phyloP scores from a whole-genome alignment of 108 stramenopile species.

The Pelagomonas calceolata region DNA sequence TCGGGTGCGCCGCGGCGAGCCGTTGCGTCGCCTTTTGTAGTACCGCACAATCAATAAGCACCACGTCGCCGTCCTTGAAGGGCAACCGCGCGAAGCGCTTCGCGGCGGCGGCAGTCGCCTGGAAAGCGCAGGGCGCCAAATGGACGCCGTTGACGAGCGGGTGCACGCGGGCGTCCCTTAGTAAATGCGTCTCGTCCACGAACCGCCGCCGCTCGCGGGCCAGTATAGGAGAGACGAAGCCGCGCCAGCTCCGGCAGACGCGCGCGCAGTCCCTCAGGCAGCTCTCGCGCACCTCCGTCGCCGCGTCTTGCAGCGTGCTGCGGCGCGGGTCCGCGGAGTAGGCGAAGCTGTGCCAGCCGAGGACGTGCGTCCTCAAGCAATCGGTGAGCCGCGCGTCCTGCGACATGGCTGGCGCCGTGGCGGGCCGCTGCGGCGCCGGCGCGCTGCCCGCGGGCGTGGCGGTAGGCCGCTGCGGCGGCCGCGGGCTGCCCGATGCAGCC shows the following conservation, averaged over 20 bases:
- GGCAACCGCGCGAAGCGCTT: background rate
- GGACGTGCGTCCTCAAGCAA: background rate
- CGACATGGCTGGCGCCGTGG: background rate
- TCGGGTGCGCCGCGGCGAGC: background rate
- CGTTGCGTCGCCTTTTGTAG: background rate
- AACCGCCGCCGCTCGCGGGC: background rate
- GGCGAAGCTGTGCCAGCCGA: background rate
- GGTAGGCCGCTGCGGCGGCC: too few species aligned
- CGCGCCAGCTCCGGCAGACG: background rate
- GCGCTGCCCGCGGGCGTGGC: too few species aligned
- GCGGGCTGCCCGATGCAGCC: too few species aligned
- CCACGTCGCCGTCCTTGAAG: background rate
- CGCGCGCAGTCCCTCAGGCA: background rate
- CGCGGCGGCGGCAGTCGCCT: too few species aligned
- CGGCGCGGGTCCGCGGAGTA: background rate
- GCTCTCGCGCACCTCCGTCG: background rate
- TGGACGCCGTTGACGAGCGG: background rate
- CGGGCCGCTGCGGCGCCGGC: too few species aligned
- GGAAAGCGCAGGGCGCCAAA: background rate
- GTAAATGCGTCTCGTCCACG: background rate
- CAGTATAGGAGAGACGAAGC: background rate
- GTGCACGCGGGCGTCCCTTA: background rate
- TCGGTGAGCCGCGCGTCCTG: background rate
- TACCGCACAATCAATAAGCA: background rate
- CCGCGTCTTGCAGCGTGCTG: background rate